Evolutionary conservation across 768 basidiomycete species (phyloP), one percentile per base, ranked within the genome.

Genomic region (Suillus variegatus): DNA sequence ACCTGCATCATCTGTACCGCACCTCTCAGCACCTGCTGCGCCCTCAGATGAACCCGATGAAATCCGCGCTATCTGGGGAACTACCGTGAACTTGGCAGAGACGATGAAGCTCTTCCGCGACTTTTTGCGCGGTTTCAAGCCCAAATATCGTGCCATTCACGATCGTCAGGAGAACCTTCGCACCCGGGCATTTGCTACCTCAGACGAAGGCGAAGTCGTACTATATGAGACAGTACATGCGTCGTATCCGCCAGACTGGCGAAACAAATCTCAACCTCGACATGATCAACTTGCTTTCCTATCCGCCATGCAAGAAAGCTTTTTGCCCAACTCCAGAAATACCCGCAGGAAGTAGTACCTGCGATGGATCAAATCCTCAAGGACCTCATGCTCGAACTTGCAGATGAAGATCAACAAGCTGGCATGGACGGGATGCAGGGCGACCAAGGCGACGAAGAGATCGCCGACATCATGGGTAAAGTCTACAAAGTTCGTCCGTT

Each of bases 301-400:
- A 93, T 76, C 93, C 94, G 0, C 87, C 90, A 13, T 87, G 87
- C 65, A 89, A 86, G n/a, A 73, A 97, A 95, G 76, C 81, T 99
- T 18, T 87, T 94, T 73, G 80, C 80, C 22, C 95, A 97, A 73
- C 85, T 99, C 5, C 77, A 88, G 66, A 95, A 94, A 72, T 99
- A 97, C 77, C 97, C 97, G 0, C 96, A 99, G 76, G 97, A 99
- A 82, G 90, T 98, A 56, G 85, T 99, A 57, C 97, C 97, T 2
- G 94, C 93, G 28, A 95, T 98, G 92, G 97, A 99, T 82, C 94
- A 97, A 71, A 90, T 95, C 1, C 79, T 99, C 70, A 95, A 96
- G 78, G 97, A 98, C 73, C 80, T 92, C 60, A 93, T 98, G 92
- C 78, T 98, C 61, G 93, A 94, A 70, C 74, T 92, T 51, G 94